Evolutionary conservation across 2,329 filamentous ascomycete species (phyloP).

Genomic region (Colletotrichum truncatum): DNA sequence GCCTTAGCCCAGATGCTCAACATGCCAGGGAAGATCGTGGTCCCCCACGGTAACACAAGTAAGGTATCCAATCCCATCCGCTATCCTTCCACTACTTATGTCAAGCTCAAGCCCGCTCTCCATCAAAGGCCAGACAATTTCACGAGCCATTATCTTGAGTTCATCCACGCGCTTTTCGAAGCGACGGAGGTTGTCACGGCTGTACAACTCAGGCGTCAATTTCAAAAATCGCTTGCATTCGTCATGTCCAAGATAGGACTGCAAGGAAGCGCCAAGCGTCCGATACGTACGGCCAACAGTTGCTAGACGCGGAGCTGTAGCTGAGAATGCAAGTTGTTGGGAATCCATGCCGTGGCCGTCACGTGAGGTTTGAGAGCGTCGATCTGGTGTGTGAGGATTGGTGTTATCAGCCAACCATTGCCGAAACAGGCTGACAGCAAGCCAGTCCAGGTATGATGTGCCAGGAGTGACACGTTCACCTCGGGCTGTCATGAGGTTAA

Average conservation of each 20-base stretch:
- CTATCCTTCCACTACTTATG: slow-evolving; percentile 56
- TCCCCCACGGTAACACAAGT: slow-evolving; percentile 60
- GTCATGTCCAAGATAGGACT: slow-evolving; percentile 80
- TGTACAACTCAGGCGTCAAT: slow-evolving; percentile 82
- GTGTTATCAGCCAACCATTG: slow-evolving; percentile 95
- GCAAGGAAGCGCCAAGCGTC: slow-evolving; percentile 72
- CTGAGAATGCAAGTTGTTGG: slow-evolving; percentile 45
- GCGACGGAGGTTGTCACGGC: slow-evolving; percentile 81
- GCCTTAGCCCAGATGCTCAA: slow-evolving; percentile 40
- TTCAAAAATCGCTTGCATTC: slow-evolving; percentile 93
- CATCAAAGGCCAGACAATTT: slow-evolving; percentile 87
- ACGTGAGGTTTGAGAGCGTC: slow-evolving; percentile 37
- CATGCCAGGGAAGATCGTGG: slow-evolving; percentile 60
- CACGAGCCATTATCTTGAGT: slow-evolving; percentile 83
- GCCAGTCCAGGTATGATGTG: slow-evolving; percentile 88
- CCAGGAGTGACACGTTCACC: slow-evolving; percentile 85
- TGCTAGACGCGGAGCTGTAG: slow-evolving; percentile 58
- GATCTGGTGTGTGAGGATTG: slow-evolving; percentile 66
- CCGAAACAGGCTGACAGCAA: slow-evolving; percentile 85
- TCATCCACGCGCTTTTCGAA: slow-evolving; percentile 92
- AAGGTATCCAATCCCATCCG: slow-evolving; percentile 56
- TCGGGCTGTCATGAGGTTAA: slow-evolving; percentile 79
- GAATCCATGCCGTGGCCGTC: slow-evolving; percentile 40
- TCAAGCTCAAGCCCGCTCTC: slow-evolving; percentile 86
- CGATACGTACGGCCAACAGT: slow-evolving; percentile 80